Conservation (phyloP, 1,139 yeast species). For the Diutina pseudorugosa region DNA sequence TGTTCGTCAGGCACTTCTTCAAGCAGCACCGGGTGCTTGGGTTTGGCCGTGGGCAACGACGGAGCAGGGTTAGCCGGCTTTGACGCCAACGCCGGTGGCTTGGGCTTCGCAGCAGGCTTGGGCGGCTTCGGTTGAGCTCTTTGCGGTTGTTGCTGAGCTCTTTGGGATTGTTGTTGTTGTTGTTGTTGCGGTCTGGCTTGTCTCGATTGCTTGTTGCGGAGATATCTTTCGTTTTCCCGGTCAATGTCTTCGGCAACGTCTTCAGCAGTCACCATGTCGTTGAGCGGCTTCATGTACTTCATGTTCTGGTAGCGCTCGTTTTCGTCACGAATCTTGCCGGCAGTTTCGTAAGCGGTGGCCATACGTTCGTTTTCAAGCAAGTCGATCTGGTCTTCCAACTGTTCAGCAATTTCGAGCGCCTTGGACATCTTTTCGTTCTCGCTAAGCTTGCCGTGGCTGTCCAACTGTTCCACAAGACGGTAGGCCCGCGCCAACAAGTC, state of each 20-base stretch:
- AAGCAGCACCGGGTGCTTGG: neutral
- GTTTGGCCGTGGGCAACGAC: neutral
- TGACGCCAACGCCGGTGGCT: neutral
- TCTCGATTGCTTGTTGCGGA: neutral
- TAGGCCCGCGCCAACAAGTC: neutral
- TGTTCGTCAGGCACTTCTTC: slow-evolving; percentile 2
- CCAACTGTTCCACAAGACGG: neutral
- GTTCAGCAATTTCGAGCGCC: neutral
- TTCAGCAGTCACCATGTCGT: neutral
- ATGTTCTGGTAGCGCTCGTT: neutral
- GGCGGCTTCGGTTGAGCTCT: neutral
- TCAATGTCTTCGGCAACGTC: neutral
- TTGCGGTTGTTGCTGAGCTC: neutral
- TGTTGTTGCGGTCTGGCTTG: neutral
- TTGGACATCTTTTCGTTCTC: neutral
- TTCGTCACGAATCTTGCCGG: neutral
- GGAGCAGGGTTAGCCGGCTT: neutral
- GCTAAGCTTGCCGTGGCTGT: neutral
- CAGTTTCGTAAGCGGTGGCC: neutral
- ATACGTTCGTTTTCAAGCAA: neutral
- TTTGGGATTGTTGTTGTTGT: neutral
- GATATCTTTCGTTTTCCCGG: neutral
- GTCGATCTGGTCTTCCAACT: neutral
- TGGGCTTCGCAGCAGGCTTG: neutral
- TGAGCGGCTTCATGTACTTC: slow-evolving; percentile 2